Percentiles rank a stretch among this genome's conserved stretches.
phyloP scores from a whole-genome alignment of 2,329 filamentous ascomycete genomes.

The Colletotrichum godetiae region DNA sequence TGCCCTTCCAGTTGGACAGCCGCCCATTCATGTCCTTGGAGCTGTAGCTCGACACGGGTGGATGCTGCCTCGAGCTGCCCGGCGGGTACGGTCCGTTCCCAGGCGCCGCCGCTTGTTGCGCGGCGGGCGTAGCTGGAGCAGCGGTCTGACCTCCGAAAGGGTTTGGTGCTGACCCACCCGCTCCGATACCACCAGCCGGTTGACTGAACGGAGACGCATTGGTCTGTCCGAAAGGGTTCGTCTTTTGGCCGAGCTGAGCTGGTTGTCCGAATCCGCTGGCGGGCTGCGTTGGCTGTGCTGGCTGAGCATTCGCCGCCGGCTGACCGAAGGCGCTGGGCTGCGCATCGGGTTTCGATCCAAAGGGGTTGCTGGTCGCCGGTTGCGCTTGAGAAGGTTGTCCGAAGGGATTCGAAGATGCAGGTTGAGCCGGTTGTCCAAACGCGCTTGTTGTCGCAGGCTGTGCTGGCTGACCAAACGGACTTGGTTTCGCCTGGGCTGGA shows the following conservation, averaged over 20 bases:
- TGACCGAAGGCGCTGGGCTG: conserved; percentile 11
- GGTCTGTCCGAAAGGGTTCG: conserved; percentile 47
- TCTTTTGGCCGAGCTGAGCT: conserved; percentile 27
- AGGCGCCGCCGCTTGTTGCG: conserved; percentile 28
- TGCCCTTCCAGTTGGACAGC: conserved; percentile 72
- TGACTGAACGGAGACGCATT: conserved; percentile 43
- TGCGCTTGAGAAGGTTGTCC: conserved; percentile 34
- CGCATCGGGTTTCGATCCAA: conserved; percentile 37
- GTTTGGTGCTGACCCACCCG: conserved; percentile 34
- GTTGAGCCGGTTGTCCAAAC: conserved; percentile 35
- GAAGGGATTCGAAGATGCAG: conserved; percentile 27
- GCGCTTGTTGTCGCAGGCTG: conserved; percentile 37
- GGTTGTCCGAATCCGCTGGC: conserved; percentile 45
- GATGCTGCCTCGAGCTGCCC: conserved; percentile 56
- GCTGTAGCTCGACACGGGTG: conserved; percentile 56
- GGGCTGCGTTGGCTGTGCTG: conserved; percentile 37
- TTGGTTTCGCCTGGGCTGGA: conserved; percentile 12
- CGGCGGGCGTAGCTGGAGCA: conserved; percentile 31
- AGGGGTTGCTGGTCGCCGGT: conserved; percentile 41
- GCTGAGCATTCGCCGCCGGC: conserved; percentile 27
- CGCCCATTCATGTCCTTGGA: conserved; percentile 54
- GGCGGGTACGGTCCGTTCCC: conserved; percentile 56
- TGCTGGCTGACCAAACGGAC: conserved; percentile 33
- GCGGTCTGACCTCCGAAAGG: conserved; percentile 40
- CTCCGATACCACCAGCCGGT: conserved; percentile 22